Evolutionary conservation across 2,329 filamentous ascomycete species (phyloP).

Genomic region (Sclerotinia subarctica): DNA sequence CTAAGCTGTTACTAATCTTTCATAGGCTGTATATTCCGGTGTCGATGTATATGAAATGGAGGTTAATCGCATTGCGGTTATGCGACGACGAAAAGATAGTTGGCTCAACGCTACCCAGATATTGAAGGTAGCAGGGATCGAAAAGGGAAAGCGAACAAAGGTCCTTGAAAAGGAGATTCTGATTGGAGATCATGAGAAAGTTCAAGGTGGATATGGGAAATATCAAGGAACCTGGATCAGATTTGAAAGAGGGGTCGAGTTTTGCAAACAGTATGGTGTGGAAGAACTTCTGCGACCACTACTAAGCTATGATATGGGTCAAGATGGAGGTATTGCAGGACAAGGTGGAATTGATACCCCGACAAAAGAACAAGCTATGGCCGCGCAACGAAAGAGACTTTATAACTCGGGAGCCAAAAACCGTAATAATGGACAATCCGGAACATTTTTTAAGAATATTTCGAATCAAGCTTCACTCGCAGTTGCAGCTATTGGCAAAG

Average conservation of each 20-base stretch:
- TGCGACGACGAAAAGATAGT: conserved; percentile 91
- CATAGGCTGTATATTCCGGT: conserved; percentile 83
- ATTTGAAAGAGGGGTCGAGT: conserved; percentile 86
- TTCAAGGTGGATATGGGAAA: conserved; percentile 97
- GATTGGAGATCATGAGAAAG: conserved; percentile 95
- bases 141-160: conserved; percentile 96
- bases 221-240: conserved; percentile 99
- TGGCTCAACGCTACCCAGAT: conserved; percentile 99
- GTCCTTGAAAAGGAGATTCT: conserved; percentile 97
- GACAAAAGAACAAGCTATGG: conserved; percentile 98
- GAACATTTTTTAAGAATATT: conserved; percentile 97
- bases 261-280: conserved; percentile 77
- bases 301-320: conserved; percentile 75
- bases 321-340: conserved; percentile 68
- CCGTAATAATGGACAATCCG: conserved; percentile 63
- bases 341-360: conserved; percentile 84
- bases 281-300: conserved; percentile 73
- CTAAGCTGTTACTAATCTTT: conserved; percentile 11
- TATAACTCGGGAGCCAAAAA: conserved; percentile 75
- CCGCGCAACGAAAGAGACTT: conserved; percentile 85
- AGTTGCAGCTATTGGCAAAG: conserved; percentile 94
- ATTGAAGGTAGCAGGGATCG: conserved; percentile 92
- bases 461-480: conserved; percentile 90
- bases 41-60: conserved; percentile 99
- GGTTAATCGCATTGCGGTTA: conserved; percentile 86